Conservation (phyloP, 2,329 filamentous ascomycete species). For the Arachnopeziza araneosa region DNA sequence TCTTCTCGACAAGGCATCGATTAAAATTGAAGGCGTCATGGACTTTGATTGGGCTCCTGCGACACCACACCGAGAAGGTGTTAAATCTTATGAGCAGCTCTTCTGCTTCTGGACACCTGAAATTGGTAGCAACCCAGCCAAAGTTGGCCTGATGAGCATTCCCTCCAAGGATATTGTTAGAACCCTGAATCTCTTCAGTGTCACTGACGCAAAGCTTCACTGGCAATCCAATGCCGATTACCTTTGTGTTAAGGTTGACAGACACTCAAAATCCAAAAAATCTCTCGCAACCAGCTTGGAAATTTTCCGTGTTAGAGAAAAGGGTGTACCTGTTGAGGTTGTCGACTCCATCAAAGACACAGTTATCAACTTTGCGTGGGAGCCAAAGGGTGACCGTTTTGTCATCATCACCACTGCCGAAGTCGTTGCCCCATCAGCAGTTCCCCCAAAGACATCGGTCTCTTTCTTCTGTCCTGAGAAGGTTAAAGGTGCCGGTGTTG, state of each 20-base stretch:
- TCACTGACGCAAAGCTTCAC: slow-evolving; percentile 94
- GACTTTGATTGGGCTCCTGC: slow-evolving; percentile 98
- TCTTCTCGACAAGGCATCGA: slow-evolving; percentile 79
- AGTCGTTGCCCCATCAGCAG: slow-evolving; percentile 68
- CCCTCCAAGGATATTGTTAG: slow-evolving; percentile 92
- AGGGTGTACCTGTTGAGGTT: slow-evolving; percentile 96
- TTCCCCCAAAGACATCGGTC: slow-evolving; percentile 88
- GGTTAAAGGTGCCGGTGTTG: slow-evolving; percentile 70
- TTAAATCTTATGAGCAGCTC: slow-evolving; percentile 92
- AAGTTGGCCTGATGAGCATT: slow-evolving; percentile 93
- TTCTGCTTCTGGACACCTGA: slow-evolving; percentile 99
- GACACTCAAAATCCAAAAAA: slow-evolving; percentile 99
- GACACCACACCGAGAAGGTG: slow-evolving; percentile 70
- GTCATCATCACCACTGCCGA: slow-evolving; percentile 95
- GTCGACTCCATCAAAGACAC: slow-evolving; percentile 97
- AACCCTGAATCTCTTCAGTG: slow-evolving; percentile 95
- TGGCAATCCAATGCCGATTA: slow-evolving; percentile 96
- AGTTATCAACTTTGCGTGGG: slow-evolving; percentile 99
- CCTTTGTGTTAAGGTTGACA: slow-evolving; percentile 96
- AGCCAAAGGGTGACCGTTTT: slow-evolving; percentile 95
- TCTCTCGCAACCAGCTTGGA: slow-evolving; percentile 94
- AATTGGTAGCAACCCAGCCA: slow-evolving; percentile 94
- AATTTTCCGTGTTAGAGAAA: slow-evolving; percentile 95
- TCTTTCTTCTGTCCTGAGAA: slow-evolving; percentile 98
- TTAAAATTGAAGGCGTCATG: slow-evolving; percentile 95